Conservation (phyloP, 345 rosid genomes). For the Pistacia atlantica region DNA sequence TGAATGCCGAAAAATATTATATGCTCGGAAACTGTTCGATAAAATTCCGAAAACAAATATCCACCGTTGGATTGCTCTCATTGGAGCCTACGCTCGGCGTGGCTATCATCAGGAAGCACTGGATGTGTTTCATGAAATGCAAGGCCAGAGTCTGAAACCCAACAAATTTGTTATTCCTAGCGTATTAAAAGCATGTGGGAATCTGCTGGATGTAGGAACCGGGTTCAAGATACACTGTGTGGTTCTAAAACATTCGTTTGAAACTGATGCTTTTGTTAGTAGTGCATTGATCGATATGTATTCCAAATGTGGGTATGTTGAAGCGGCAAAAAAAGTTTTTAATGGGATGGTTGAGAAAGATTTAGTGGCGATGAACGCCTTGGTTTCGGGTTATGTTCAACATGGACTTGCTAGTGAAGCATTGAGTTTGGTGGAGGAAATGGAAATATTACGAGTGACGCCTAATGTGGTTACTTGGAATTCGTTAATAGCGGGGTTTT, state of each 20-base stretch:
- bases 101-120: slow-evolving; percentile 62
- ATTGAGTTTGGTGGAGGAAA: slow-evolving; percentile 50
- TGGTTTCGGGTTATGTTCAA: slow-evolving; percentile 72
- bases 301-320: slow-evolving; percentile 55
- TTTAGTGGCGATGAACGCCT: slow-evolving; percentile 65
- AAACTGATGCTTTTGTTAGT: slow-evolving; percentile 55
- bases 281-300: slow-evolving; percentile 84
- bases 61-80: slow-evolving; percentile 52
- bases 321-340: slow-evolving; percentile 51
- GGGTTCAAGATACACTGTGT: slow-evolving; percentile 65
- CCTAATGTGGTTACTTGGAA: slow-evolving; percentile 81
- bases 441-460: slow-evolving; percentile 35
- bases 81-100: slow-evolving; percentile 56
- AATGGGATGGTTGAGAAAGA: slow-evolving; percentile 54
- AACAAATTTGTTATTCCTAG: slow-evolving; percentile 69
- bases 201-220: slow-evolving; percentile 40
- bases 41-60: slow-evolving; percentile 52
- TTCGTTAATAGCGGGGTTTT: slow-evolving; percentile 61
- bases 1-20: slow-evolving; percentile 34
- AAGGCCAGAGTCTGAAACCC: slow-evolving; percentile 38
- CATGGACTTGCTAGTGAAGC: slow-evolving; percentile 50
- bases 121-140: slow-evolving; percentile 51
- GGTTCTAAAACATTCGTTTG: slow-evolving; percentile 47
- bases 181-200: slow-evolving; percentile 69
- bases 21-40: slow-evolving; percentile 74